Conservation (phyloP, 129 eudicot species). For the Scalesia atractyloides region DNA sequence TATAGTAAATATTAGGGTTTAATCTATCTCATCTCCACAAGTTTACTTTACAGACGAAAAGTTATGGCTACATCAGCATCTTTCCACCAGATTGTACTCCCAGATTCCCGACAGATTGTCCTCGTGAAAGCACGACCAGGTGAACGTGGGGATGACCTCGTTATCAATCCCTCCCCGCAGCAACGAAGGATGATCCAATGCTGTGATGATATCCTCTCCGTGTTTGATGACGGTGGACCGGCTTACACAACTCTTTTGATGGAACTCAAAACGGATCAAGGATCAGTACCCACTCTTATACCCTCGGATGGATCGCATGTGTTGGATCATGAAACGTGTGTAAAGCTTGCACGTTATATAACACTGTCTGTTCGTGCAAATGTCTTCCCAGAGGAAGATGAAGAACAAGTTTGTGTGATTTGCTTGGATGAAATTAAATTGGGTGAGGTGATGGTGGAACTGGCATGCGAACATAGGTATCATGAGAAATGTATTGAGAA, state of each 20-base stretch:
- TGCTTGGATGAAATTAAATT: background rate
- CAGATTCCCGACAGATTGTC: background rate
- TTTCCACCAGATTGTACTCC: background rate
- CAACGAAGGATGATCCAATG: background rate
- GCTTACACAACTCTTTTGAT: background rate
- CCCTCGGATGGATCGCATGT: background rate
- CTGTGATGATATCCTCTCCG: background rate
- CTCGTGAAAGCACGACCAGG: background rate
- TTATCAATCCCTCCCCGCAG: background rate
- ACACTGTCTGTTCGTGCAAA: background rate
- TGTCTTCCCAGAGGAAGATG: background rate
- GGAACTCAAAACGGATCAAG: background rate
- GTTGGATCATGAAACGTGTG: conserved; percentile 7
- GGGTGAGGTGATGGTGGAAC: background rate
- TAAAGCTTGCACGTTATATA: background rate
- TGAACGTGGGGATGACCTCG: background rate
- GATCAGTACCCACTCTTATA: background rate
- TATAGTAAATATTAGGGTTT: no score
- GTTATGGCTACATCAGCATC: background rate
- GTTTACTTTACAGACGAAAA: background rate
- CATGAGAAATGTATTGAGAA: conserved; percentile 8
- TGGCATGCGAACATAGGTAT: conserved; percentile 8
- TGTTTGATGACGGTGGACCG: background rate
- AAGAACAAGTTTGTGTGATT: conserved; percentile 8
- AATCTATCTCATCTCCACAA: no score